Evolutionary conservation across 768 basidiomycete genomes (phyloP), one percentile per base, ranked within the genome.

Genomic region (Leccinum disarticulatum): DNA sequence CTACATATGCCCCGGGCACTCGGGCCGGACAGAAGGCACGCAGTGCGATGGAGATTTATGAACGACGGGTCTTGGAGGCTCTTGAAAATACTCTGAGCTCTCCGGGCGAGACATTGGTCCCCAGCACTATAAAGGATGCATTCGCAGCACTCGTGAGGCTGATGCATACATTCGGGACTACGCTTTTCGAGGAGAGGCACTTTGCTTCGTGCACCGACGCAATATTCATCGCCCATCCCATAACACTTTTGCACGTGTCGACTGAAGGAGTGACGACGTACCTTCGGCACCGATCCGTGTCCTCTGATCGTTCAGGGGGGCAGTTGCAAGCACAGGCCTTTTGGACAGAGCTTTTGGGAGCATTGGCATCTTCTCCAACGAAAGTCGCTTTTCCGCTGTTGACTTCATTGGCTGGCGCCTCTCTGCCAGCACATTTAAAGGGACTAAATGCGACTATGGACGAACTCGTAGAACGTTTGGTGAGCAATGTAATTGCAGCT

Each of bases 221-320:
- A 3, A 70, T 83, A 6, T 68, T 84, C 17, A 56, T 64, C 3
- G 56, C 70, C 14, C 71, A 83, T 56, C 70, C 80, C 2, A 70
- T 74, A 51, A 65, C 64, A 3, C 70, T 87, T 17, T 64, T 86
- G 55, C 67, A 59, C 5, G 61, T 71, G 1, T 79, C 79, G 1
- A 79, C 82, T 0, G 53, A 73, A 2, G 72, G 87, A 0, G 69
- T 88, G 5, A 70, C 83, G 3, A 73, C 79, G 0, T 90, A 89
- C 62, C 74, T 91, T 27, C 54, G n/a, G 27, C 51, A 67, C 17
- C 67, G 71, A 38, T 62, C 62, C 25, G 50, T 19, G 35, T 64
- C 53, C 5, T 47, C 61, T 19, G 59, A 60, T 31, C 47, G 13
- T 13, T 33, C 57, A 10, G 59, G 35, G 11, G 65, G 65, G 11